These are phyloP conservation scores for Arthrobotrys iridis DNA, from an alignment of 2,329 filamentous ascomycete species.

Conservation along the genomic window DNA sequence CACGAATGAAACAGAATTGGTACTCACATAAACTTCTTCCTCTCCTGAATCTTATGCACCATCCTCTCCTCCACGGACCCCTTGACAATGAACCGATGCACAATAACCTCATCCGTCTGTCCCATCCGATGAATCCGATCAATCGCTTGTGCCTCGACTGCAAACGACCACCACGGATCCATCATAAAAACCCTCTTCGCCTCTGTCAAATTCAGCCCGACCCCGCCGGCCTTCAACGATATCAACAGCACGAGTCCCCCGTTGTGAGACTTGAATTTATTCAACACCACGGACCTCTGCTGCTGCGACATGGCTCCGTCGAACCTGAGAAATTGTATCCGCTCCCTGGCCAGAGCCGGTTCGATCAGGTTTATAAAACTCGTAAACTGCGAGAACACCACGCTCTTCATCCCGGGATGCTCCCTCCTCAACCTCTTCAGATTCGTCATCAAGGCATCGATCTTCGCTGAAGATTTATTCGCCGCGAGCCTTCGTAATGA, in stretches of 20 bases:
- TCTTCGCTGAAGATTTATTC: conserved; percentile 84
- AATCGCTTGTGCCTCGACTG: conserved; percentile 95
- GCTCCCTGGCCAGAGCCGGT: conserved; percentile 70
- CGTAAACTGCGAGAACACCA: conserved; percentile 97
- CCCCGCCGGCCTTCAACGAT: conserved; percentile 87
- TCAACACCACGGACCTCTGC: conserved; percentile 78
- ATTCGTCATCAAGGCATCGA: conserved; percentile 79
- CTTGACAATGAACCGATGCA: conserved; percentile 87
- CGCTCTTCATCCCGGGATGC: conserved; percentile 79
- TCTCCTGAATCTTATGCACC: conserved; percentile 83
- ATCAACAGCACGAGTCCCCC: conserved; percentile 81
- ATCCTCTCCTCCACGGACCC: conserved; percentile 95
- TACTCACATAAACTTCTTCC: conserved; percentile 93
- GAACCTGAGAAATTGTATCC: conserved; percentile 83
- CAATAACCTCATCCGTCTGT: conserved; percentile 83
- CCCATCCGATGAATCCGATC: conserved; percentile 98
- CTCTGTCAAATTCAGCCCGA: conserved; percentile 89
- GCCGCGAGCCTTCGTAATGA: conserved; percentile 68
- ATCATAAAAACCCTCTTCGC: conserved; percentile 96
- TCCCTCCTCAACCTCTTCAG: conserved; percentile 75
- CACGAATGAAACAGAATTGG: not conserved
- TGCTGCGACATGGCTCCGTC: conserved; percentile 92
- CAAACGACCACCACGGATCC: conserved; percentile 99
- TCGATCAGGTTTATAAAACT: conserved; percentile 93
- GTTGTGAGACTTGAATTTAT: conserved; percentile 72